These are phyloP conservation scores for Fusarium sp. DNA, from an alignment of 2,329 filamentous ascomycete genomes.

Conservation along the genomic window DNA sequence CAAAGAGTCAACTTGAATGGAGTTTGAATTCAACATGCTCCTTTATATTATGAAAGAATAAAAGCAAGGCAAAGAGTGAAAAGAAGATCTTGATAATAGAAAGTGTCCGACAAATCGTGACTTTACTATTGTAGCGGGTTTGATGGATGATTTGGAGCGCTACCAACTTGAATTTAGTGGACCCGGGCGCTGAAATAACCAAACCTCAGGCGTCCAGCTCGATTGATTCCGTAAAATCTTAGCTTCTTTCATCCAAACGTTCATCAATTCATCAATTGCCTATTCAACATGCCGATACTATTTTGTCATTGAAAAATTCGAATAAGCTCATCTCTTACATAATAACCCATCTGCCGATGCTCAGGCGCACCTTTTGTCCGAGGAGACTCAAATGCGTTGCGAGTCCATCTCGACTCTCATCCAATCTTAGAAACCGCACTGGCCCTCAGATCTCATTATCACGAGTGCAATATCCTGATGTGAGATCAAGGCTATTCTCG, in stretches of 20 bases:
- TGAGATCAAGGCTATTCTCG: constrained; percentile 15
- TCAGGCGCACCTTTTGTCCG: constrained; percentile 39
- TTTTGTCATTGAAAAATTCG: background rate
- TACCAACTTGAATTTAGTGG: constrained; percentile 10
- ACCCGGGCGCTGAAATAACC: constrained; percentile 5
- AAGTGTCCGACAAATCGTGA: background rate
- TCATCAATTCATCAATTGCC: background rate
- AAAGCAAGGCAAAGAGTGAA: background rate
- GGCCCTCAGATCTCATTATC: background rate
- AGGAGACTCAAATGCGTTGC: constrained; percentile 33
- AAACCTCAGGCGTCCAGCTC: constrained; percentile 9
- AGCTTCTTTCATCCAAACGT: background rate
- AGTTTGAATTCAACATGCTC: constrained; percentile 42
- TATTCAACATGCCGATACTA: background rate
- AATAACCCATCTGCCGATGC: constrained; percentile 33
- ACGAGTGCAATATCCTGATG: background rate
- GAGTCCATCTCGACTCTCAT: constrained; percentile 11
- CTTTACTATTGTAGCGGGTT: background rate
- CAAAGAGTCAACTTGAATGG: constrained; percentile 17
- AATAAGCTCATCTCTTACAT: background rate
- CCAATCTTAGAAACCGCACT: background rate
- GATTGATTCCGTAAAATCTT: constrained; percentile 10
- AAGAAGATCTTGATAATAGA: background rate
- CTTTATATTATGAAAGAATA: background rate
- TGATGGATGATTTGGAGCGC: background rate